Evolutionary conservation across 1,139 yeast genomes (phyloP).

Genomic region (Nadsonia commutata): DNA sequence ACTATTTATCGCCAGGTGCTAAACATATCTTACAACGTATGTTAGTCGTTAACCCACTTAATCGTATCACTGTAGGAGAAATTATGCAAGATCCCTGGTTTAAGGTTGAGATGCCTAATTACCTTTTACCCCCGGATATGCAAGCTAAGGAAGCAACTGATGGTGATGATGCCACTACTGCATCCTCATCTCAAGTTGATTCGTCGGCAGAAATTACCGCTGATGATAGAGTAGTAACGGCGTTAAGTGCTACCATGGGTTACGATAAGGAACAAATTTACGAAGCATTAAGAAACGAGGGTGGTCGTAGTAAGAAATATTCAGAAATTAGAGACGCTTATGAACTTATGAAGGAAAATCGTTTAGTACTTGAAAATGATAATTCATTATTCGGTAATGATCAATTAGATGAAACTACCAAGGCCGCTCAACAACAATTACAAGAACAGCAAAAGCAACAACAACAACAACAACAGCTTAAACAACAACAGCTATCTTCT

Average conservation of each 20-base stretch:
- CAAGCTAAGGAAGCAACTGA: conserved; percentile 20
- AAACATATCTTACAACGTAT: conserved; percentile 73
- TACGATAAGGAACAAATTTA: conserved; percentile 77
- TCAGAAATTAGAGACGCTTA: conserved; percentile 90
- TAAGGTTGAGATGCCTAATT: conserved; percentile 66
- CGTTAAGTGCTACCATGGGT: conserved; percentile 81
- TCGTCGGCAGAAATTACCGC: conserved; percentile 22
- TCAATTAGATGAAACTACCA: conserved; percentile 17
- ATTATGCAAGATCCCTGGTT: conserved; percentile 97
- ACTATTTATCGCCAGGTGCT: conserved; percentile 78
- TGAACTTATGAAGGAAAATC: conserved; percentile 74
- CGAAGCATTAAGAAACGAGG: conserved; percentile 44
- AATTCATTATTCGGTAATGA: conserved; percentile 11
- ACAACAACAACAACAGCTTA: neutral
- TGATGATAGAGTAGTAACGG: conserved; percentile 68
- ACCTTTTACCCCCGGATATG: conserved; percentile 52
- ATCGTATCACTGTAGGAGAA: conserved; percentile 87
- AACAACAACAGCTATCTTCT: conserved; percentile 1
- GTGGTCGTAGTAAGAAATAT: conserved; percentile 24
- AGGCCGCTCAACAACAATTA: conserved; percentile 4
- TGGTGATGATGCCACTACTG: conserved; percentile 25
- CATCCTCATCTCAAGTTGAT: neutral
- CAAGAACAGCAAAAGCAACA: neutral
- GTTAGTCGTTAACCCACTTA: conserved; percentile 93
- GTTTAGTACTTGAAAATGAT: conserved; percentile 42